These are phyloP conservation scores for Chlorella sorokiniana DNA, from an alignment of 139 green algal species.

Conservation along the genomic window DNA sequence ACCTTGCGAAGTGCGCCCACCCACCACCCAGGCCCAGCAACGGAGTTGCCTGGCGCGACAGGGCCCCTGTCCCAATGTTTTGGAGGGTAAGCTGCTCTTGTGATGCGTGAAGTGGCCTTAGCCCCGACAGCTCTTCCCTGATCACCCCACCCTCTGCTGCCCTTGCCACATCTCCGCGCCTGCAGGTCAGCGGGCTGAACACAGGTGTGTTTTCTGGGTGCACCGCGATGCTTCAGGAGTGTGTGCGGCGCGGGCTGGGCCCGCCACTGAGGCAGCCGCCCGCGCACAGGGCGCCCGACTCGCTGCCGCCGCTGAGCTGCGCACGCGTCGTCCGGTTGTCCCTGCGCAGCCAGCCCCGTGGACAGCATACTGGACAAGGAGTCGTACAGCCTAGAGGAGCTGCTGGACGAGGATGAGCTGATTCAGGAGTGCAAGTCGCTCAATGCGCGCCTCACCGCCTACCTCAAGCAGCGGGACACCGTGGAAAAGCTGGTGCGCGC, in stretches of 20 bases:
- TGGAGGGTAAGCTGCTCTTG: slow-evolving; percentile 37
- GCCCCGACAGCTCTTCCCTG: not conserved
- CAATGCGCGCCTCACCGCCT: slow-evolving; percentile 85
- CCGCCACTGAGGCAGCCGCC: not conserved
- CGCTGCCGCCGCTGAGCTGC: not conserved
- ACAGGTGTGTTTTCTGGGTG: slow-evolving; percentile 20
- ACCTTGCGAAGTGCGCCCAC: too few species aligned
- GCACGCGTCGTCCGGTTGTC: not conserved
- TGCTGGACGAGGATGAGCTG: slow-evolving; percentile 94
- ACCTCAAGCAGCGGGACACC: slow-evolving; percentile 69
- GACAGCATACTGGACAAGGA: slow-evolving; percentile 91
- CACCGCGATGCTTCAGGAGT: too few species aligned
- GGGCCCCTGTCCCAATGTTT: slow-evolving; percentile 26
- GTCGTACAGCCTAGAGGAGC: slow-evolving; percentile 88
- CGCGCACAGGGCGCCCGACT: too few species aligned
- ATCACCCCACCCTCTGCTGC: not conserved
- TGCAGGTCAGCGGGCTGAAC: slow-evolving; percentile 49
- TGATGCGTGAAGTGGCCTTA: not conserved
- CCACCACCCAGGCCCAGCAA: not conserved
- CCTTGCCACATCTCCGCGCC: not conserved
- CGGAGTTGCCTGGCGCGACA: not conserved
- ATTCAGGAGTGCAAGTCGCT: slow-evolving; percentile 94
- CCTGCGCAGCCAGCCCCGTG: slow-evolving; percentile 46
- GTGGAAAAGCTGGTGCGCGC: slow-evolving; percentile 76
- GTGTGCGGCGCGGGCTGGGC: not conserved